Evolutionary conservation across 164 flowering plant genomes (phyloP), one percentile per base, ranked within the genome.

Genomic region (Echeveria elegans): DNA sequence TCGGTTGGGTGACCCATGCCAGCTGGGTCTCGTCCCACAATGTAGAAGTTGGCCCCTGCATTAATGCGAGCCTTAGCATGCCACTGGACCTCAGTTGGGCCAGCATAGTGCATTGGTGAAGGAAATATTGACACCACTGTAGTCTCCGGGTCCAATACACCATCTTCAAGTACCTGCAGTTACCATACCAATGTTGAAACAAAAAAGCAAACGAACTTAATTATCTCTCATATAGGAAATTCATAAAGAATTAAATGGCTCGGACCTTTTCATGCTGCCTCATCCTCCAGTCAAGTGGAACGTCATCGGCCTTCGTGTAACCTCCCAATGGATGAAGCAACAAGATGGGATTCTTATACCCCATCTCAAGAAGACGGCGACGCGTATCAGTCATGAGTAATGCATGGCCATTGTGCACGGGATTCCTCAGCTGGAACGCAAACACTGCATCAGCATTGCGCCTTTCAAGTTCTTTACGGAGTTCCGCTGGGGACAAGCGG

Each of bases 371-470:
- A 70, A 91, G 90, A 43, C 90, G 76, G 19, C 78, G 78, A n/a
- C 97, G 96, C 24, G 99, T 94, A 69, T 91, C 96, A 63, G 92
- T 91, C 99, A 94, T 94, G 62, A 94, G 82, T 71, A 91, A 71
- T 64, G 99, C 99, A 80, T 94, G 99, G n/a, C 99, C 99, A 72
- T 91, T 94, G 77, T 94, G 97, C 14, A 91, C 93, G n/a, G 97
- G 97, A 73, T 91, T 91, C 65, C 97, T 77, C 2, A 91, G 90
- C 85, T 91, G 97, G 76, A 91, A 91, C 18, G 97, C 96, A 78
- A 91, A 91, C 43, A 91, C 93, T 0, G 97, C 97, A 81, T 91
- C 97, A n/a, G 97, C 97, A 72, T 82, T 76, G 12, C 97, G 86
- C 74, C 67, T 79, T 6, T 75, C 72, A 65, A 91, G 85, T 73